These are phyloP conservation scores for Sarcomyxa edulis DNA, from an alignment of 768 basidiomycete genomes.

Conservation along the genomic window DNA sequence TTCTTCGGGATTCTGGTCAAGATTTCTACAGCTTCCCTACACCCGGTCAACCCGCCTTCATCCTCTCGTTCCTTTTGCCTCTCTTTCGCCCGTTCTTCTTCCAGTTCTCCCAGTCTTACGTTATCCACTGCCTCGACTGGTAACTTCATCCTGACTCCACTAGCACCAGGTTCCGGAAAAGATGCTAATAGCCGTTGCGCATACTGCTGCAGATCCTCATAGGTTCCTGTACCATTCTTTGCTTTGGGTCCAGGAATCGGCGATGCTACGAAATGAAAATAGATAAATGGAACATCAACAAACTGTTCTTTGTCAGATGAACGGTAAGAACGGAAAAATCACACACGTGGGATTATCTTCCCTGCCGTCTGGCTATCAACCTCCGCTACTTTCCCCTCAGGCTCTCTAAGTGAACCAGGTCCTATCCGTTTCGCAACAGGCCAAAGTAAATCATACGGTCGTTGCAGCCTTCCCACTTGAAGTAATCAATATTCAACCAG, in stretches of 20 bases:
- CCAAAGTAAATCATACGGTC: slow-evolving; percentile 81
- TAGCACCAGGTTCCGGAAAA: slow-evolving; percentile 27
- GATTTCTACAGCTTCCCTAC: slow-evolving; percentile 86
- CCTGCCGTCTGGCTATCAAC: slow-evolving; percentile 9
- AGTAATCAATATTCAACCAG: slow-evolving; percentile 4
- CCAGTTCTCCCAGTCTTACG: slow-evolving; percentile 23
- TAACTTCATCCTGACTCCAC: slow-evolving; percentile 20
- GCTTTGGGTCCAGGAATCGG: too few relatives aligned
- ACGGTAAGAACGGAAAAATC: neutral
- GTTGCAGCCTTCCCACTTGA: slow-evolving; percentile 50
- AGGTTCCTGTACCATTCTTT: slow-evolving; percentile 20
- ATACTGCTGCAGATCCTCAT: slow-evolving; percentile 48
- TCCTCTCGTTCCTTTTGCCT: slow-evolving; percentile 31
- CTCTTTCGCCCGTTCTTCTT: slow-evolving; percentile 32
- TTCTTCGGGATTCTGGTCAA: slow-evolving; percentile 87
- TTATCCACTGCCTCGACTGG: slow-evolving; percentile 19
- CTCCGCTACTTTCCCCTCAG: slow-evolving; percentile 34
- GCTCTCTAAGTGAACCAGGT: slow-evolving; percentile 25
- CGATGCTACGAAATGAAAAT: too few relatives aligned
- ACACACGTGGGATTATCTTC: slow-evolving; percentile 18
- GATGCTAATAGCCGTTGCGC: slow-evolving; percentile 45
- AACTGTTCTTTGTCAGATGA: too few relatives aligned
- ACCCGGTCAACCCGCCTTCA: slow-evolving; percentile 48
- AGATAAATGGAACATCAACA: too few relatives aligned
- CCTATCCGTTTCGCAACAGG: slow-evolving; percentile 50